Conservation (phyloP, 164 flowering plant species). For the Aristolochia californica region DNA sequence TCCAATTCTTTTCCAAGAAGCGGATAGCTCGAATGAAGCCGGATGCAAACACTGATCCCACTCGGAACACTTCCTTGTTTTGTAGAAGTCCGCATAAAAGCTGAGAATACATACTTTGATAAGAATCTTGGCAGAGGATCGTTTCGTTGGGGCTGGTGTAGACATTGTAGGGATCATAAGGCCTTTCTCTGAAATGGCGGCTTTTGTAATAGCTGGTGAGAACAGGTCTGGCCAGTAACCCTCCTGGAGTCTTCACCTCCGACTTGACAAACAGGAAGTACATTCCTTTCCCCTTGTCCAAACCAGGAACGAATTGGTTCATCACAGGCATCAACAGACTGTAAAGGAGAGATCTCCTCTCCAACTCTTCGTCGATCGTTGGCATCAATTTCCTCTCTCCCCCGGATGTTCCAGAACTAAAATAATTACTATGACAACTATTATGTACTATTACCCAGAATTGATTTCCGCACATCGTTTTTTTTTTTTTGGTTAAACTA, state of each 20-base stretch:
- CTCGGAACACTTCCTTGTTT: slow-evolving; percentile 72
- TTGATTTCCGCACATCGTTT: too few relatives aligned
- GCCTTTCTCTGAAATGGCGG: slow-evolving; percentile 58
- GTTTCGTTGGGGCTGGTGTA: slow-evolving; percentile 94
- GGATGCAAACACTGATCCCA: slow-evolving; percentile 93
- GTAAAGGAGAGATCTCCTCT: slow-evolving; percentile 60
- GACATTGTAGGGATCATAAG: slow-evolving; percentile 82
- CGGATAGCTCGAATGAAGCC: slow-evolving; percentile 89
- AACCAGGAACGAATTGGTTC: slow-evolving; percentile 67
- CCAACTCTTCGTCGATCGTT: slow-evolving; percentile 74
- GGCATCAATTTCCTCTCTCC: slow-evolving; percentile 98
- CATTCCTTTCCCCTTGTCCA: slow-evolving; percentile 95
- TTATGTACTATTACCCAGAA: too few relatives aligned
- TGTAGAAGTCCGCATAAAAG: slow-evolving; percentile 77
- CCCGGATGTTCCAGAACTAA: slow-evolving; percentile 92
- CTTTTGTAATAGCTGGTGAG: slow-evolving; percentile 91
- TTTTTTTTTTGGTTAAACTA: background rate
- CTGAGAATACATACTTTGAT: slow-evolving; percentile 96
- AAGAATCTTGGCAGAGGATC: slow-evolving; percentile 78
- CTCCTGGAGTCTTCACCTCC: slow-evolving; percentile 80
- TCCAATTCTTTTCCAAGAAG: slow-evolving; percentile 81
- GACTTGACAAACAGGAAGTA: slow-evolving; percentile 82
- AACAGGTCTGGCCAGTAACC: slow-evolving; percentile 74
- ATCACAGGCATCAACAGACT: slow-evolving; percentile 94
- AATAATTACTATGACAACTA: background rate